phyloP scores from a whole-genome alignment of 2,329 filamentous ascomycete species.

The Alternaria brassicicola region DNA sequence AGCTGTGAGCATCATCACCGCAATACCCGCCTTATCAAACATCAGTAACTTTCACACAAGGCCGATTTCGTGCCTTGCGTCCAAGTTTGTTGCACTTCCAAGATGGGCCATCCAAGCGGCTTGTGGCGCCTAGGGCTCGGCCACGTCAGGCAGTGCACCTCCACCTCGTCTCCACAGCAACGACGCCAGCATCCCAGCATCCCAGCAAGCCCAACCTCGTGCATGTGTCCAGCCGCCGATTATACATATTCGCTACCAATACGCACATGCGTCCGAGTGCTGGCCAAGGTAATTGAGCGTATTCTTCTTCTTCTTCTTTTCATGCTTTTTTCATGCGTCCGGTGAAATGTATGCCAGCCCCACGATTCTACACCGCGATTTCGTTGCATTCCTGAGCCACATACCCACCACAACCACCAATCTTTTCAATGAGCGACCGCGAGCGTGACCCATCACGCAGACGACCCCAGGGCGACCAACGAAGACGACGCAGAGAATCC shows the following conservation, averaged over 20 bases:
- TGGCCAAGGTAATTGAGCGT: background rate
- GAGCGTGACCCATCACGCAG: constrained; percentile 30
- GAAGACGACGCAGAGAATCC: constrained; percentile 39
- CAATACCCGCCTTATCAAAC: constrained; percentile 3
- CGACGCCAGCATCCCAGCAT: constrained; percentile 15
- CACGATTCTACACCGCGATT: constrained; percentile 19
- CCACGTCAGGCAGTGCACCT: constrained; percentile 37
- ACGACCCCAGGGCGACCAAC: constrained; percentile 34
- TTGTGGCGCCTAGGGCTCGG: constrained; percentile 21
- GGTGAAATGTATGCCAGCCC: constrained; percentile 20
- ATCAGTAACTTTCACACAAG: background rate
- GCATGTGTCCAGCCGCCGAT: constrained; percentile 20
- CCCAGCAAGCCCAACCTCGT: constrained; percentile 23
- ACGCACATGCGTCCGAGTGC: constrained; percentile 2
- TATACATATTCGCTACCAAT: constrained; percentile 36
- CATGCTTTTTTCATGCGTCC: background rate
- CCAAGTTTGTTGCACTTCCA: constrained; percentile 12
- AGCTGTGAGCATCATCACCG: background rate
- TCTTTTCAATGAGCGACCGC: constrained; percentile 27
- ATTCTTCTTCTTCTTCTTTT: constrained; percentile 8
- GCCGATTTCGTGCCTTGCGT: background rate
- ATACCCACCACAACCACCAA: background rate
- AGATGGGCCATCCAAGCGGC: constrained; percentile 15
- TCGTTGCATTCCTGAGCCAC: constrained; percentile 2
- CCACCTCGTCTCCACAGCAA: constrained; percentile 41